Base-by-base conservation (phyloP, 345 rosid species). In the Durio zibethinus region DNA sequence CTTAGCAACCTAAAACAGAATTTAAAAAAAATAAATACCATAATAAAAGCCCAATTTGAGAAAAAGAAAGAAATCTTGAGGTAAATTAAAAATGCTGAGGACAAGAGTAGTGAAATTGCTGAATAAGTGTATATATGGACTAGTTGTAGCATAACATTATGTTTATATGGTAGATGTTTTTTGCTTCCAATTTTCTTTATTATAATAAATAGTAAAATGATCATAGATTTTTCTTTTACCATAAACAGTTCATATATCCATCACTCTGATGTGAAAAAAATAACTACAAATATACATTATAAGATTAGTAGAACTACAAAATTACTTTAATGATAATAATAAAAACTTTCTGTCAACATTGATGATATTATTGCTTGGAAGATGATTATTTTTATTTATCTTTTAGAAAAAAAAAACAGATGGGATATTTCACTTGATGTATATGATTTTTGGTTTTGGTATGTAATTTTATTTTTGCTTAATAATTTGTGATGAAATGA, bases 81-180 rank as follows among this genome's bases (percentile, higher is more conserved):
- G 82, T 89, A 88, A 82, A 88, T 91, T 79, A 82, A 86, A 85
- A 91, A 84, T 72, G 87, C 89, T 54, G 94, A 84, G 85, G 69
- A 45, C 42, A 79, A 78, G 66, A 56, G 25, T 35, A 7, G 47
- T 31, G 79, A 16, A 45, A 81, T 4, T 57, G 25, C 81, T 29
- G 43, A 38, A 25, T 53, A 54, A 38, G 20, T 42, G 20, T 27
- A 45, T 5, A 62, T 11, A 20, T 60, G 59, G 65, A 62, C 48
- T 47, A 48, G 29, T 11, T 27, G 29, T 72, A 73, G 72, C 66
- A 29, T 67, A 60, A 10, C 21, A 65, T 54, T n/a, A 11, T 48
- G 18, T 57, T 45, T 33, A 11, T 48, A 6, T 50, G 76, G n/a
- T 10, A 47, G 25, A 72, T 50, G 20, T 50, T 52, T n/a, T n/a